Base-by-base conservation (phyloP, 495 filamentous ascomycete genomes). In the Xeromyces bisporus region DNA sequence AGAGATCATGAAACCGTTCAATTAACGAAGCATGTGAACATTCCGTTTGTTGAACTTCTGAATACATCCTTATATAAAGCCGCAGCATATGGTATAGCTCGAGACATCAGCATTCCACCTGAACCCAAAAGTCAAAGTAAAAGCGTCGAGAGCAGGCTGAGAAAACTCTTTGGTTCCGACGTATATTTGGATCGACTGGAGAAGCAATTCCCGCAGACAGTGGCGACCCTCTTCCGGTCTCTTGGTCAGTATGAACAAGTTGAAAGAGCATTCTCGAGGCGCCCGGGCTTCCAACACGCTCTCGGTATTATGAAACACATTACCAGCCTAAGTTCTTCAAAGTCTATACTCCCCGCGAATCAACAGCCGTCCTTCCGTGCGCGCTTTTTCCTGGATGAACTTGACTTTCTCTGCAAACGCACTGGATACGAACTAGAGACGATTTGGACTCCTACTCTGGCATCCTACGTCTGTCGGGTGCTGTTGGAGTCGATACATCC, bases 311-410 rank as follows among this genome's bases (percentile, higher is more conserved):
- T 89, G 47, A 54, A 58, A 12, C 51, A 66, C 18, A 94, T 94
- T 36, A 70, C 69, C 33, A 47, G 48, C 11, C 71, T 71, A 34
- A 72, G 75, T 31, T 48, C 66, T 34, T 77, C 83, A 12, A 52
- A 56, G 6, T 64, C 55, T 16, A 46, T 45, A 6, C 51, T 94
- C 6, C 74, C 82, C 4, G 53, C 73, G 5, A 79, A 75, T 32
- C 82, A 92, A 40, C 82, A 92, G 39, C 89, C 89, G 10, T 79
- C 70, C 18, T 96, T 94, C 56, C 77, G 67, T 38, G 71, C 73
- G 11, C 80, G 74, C 33, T 79, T 75, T 43, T 53, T 96, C 4
- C 46, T 74, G 6, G 70, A 74, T 35, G 70, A 86, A 39, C 66
- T 94, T 16, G 60, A 75, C 7, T 72, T 82, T 37, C 53, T 96